These are phyloP conservation scores for Hymenoscyphus occultus DNA, from an alignment of 2,329 filamentous ascomycete genomes.

Conservation along the genomic window DNA sequence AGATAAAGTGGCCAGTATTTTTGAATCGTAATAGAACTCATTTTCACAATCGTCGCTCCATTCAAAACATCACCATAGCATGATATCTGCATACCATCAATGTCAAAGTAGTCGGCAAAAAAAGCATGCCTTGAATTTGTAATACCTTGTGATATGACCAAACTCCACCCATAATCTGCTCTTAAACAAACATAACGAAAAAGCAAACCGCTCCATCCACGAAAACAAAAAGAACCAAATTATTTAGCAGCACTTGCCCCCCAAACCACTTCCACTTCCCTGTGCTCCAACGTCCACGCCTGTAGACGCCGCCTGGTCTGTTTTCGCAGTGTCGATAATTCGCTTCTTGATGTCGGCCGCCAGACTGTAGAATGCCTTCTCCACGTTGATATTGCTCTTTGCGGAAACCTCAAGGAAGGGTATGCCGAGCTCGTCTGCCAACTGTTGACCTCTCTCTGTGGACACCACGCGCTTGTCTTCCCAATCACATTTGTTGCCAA, in stretches of 20 bases:
- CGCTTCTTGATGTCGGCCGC: slow-evolving; percentile 98
- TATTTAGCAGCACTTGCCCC: slow-evolving; percentile 75
- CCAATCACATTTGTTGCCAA: slow-evolving; percentile 99
- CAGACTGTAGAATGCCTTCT: slow-evolving; percentile 95
- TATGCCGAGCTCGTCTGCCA: slow-evolving; percentile 94
- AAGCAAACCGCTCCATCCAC: slow-evolving; percentile 15
- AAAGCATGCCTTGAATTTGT: slow-evolving; percentile 33
- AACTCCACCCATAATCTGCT: slow-evolving; percentile 37
- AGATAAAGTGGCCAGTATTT: neutral
- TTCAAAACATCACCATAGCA: slow-evolving; percentile 14
- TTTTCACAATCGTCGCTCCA: slow-evolving; percentile 13
- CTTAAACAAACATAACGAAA: slow-evolving; percentile 31
- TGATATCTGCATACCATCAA: slow-evolving; percentile 12
- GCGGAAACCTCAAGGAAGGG: slow-evolving; percentile 98
- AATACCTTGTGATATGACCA: slow-evolving; percentile 33
- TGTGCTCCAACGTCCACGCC: slow-evolving; percentile 68
- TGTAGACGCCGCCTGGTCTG: slow-evolving; percentile 56
- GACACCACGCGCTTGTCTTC: slow-evolving; percentile 96
- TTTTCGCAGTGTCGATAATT: slow-evolving; percentile 86
- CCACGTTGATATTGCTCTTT: slow-evolving; percentile 99
- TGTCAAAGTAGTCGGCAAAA: slow-evolving; percentile 20
- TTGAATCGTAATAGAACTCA: neutral
- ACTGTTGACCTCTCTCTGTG: slow-evolving; percentile 86
- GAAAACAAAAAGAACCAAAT: slow-evolving; percentile 11
- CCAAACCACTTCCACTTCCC: slow-evolving; percentile 49